phyloP scores from a whole-genome alignment of 345 rosid genomes.

The Psidium guajava region DNA sequence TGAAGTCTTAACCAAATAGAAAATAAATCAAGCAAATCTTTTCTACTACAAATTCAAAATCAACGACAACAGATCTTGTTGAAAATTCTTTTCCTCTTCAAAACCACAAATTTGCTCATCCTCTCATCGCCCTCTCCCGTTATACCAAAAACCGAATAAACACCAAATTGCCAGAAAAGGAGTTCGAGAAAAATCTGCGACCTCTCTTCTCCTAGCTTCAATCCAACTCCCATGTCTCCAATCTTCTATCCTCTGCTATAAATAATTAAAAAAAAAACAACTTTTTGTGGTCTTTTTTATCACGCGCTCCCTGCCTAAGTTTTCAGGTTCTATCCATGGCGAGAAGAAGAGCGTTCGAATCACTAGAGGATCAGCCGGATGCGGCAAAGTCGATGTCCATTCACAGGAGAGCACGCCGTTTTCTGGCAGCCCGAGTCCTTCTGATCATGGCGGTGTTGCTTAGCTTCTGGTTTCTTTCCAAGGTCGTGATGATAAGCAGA shows the following conservation, averaged over 20 bases:
- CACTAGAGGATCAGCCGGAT: not conserved
- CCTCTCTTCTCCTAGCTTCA: not conserved
- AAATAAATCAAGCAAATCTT: not conserved
- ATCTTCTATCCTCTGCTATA: not conserved
- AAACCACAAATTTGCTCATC: not conserved
- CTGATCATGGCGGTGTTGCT: not conserved
- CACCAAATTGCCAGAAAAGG: not conserved
- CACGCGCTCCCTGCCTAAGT: not conserved
- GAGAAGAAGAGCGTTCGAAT: constrained; percentile 9
- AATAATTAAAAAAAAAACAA: not conserved
- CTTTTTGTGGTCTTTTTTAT: not conserved
- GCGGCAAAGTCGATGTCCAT: not conserved
- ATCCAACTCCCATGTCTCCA: not conserved
- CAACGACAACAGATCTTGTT: no score
- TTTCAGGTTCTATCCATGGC: constrained; percentile 3
- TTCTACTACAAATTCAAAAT: not conserved
- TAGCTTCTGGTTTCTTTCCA: not conserved
- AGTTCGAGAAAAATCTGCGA: not conserved
- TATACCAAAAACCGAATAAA: not conserved
- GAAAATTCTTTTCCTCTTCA: not conserved
- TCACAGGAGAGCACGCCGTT: not conserved
- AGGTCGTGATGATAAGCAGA: not conserved
- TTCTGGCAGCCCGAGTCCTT: not conserved
- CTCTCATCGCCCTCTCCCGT: constrained; percentile 1
- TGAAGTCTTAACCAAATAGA: not conserved